Conservation (phyloP, 768 basidiomycete species). For the Boletellus ananiceps region DNA sequence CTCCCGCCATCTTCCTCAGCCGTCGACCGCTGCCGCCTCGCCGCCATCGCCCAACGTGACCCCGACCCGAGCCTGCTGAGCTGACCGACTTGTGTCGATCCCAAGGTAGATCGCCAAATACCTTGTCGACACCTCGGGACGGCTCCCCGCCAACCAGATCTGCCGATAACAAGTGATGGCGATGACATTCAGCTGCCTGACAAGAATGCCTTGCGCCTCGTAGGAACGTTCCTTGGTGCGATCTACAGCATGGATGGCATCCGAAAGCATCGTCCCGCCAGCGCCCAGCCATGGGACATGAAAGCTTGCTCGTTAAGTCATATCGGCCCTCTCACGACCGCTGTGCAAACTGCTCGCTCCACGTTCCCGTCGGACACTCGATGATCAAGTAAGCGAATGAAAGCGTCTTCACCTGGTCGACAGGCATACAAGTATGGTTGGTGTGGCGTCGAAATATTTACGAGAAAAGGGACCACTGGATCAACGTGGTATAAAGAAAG, state of each 20-base stretch:
- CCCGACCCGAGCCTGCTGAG: background rate
- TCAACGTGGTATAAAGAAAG: no score
- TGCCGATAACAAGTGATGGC: background rate
- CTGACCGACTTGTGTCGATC: background rate
- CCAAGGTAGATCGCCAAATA: background rate
- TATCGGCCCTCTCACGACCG: background rate
- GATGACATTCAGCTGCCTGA: background rate
- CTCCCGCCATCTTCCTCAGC: background rate
- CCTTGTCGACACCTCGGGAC: background rate
- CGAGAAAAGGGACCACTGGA: no score
- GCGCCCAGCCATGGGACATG: background rate
- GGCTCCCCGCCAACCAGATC: background rate
- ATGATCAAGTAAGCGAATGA: conserved; percentile 13
- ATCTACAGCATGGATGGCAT: no score
- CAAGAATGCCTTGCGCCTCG: no score
- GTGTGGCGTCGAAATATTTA: background rate
- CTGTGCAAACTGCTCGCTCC: no score
- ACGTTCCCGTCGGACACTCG: background rate
- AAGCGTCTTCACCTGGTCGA: background rate
- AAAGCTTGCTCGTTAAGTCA: background rate
- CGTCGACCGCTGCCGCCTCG: background rate
- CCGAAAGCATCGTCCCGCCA: no score
- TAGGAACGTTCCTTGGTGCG: no score
- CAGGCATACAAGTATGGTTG: conserved; percentile 2
- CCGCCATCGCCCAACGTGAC: background rate